Percentiles rank a stretch among this genome's conserved stretches.
These are phyloP conservation scores for Talaromyces marneffei DNA, from an alignment of 2,329 filamentous ascomycete genomes.

Conservation along the genomic window DNA sequence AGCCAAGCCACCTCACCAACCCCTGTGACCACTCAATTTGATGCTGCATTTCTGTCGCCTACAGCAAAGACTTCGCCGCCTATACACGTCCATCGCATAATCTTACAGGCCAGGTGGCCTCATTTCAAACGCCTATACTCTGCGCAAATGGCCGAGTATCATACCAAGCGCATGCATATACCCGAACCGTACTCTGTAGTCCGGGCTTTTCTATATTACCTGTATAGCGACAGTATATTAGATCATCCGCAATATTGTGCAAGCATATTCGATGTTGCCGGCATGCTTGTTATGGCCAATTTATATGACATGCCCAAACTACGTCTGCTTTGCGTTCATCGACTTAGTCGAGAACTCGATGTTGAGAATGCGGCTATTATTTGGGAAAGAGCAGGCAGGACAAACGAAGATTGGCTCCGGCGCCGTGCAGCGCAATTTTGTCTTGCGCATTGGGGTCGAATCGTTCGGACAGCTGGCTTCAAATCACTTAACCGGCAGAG, in stretches of 20 bases:
- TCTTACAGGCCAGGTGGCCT: constrained; percentile 90
- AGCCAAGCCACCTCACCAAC: constrained; percentile 31
- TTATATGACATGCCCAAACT: constrained; percentile 96
- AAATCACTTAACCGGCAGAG: constrained; percentile 69
- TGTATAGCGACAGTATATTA: constrained; percentile 88
- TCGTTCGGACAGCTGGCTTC: constrained; percentile 86
- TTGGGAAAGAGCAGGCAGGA: constrained; percentile 88
- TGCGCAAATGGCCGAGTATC: constrained; percentile 94
- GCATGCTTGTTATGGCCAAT: constrained; percentile 94
- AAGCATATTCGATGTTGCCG: constrained; percentile 75
- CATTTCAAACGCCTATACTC: constrained; percentile 90
- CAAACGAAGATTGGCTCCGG: constrained; percentile 89
- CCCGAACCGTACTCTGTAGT: constrained; percentile 93
- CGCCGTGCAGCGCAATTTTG: constrained; percentile 83
- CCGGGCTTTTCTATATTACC: constrained; percentile 88
- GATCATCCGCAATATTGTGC: constrained; percentile 55
- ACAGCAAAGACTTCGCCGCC: constrained; percentile 60
- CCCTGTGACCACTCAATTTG: constrained; percentile 18
- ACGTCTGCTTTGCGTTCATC: constrained; percentile 82
- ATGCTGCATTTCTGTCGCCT: constrained; percentile 29
- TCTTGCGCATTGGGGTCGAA: constrained; percentile 87
- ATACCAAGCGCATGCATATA: constrained; percentile 96
- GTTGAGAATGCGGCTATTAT: constrained; percentile 92
- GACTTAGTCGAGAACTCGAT: constrained; percentile 83
- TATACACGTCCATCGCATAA: constrained; percentile 92